Conservation (phyloP, 306 rosid species). For the Casuarina glauca region DNA sequence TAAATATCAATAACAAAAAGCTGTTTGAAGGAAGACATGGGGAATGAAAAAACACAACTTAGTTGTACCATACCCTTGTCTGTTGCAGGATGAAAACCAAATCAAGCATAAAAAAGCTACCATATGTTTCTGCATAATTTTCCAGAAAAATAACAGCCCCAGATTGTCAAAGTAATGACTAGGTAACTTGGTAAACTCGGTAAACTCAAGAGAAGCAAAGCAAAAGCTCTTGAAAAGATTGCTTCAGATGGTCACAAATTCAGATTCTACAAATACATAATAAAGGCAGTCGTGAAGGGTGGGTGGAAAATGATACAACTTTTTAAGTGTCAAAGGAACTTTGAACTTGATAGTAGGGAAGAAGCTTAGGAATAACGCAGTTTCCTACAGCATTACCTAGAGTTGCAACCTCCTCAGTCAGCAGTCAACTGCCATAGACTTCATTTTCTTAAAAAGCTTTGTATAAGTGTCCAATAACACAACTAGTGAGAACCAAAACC, state of each 20-base stretch:
- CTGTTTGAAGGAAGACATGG: not conserved
- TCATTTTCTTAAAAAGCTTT: not conserved
- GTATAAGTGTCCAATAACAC: not conserved
- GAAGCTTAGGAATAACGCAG: not conserved
- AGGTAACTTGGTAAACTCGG: too few species aligned
- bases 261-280: not conserved
- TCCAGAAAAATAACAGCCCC: too few species aligned
- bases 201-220: too few species aligned
- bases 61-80: not conserved
- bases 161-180: too few species aligned
- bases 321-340: not conserved
- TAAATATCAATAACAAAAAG: slow-evolving; percentile 13
- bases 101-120: not conserved
- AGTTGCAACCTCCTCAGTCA: not conserved
- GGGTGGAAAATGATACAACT: not conserved
- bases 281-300: not conserved
- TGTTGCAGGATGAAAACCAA: not conserved
- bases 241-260: not conserved
- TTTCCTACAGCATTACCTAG: not conserved
- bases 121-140: too few species aligned
- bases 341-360: not conserved
- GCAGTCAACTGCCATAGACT: not conserved
- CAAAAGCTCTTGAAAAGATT: too few species aligned
- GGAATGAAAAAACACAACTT: not conserved
- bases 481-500: not conserved